Evolutionary conservation across 768 basidiomycete genomes (phyloP), one percentile per base, ranked within the genome.

Genomic region (Mycena epipterygia): DNA sequence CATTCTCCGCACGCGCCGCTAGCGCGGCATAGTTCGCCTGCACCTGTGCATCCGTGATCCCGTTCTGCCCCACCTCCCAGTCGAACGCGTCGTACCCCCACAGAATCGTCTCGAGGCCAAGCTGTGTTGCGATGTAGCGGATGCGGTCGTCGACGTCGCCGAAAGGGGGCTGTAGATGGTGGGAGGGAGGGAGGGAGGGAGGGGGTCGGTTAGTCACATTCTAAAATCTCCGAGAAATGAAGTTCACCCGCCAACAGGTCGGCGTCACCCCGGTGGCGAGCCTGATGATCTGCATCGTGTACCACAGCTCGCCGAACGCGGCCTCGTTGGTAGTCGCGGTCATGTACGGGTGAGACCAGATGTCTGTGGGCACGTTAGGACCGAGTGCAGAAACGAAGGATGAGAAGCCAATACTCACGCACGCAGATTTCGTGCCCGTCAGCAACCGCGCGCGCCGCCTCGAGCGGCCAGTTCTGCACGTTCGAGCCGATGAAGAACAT

Each of bases 231-330:
- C n/a, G 21, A n/a, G 23, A 46, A 46, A n/a, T 13, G 9, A 61
- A 49, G 48, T n/a, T n/a, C 62, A 63, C 62, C 74, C 88, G 83
- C 90, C 89, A 90, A 73, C 86, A 90, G 0, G 84, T 90, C 0
- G 89, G 88, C 0, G 90, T 91, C 16, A 89, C 81, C 16, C 89
- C 89, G 1, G 84, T 74, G 13, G 84, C 86, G n/a, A 90, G 79
- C 71, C 89, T 89, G 56, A 91, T 86, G 0, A 82, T 80, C 82
- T 89, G 71, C 73, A 89, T 70, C 89, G 89, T 89, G 80, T 94
- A 95, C 68, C 91, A 94, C n/a, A 95, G 83, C 78, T 95, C 93
- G 5, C 92, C 93, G 66, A 94, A 93, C 8, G 89, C 91, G 71
- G 91, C 81, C 72, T 88, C 81, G 75, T 89, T 94, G 12, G 85